Percentiles rank a stretch among this genome's conserved stretches.
These are phyloP conservation scores for Termitomyces sp. DNA, from an alignment of 768 basidiomycete genomes.

Conservation along the genomic window DNA sequence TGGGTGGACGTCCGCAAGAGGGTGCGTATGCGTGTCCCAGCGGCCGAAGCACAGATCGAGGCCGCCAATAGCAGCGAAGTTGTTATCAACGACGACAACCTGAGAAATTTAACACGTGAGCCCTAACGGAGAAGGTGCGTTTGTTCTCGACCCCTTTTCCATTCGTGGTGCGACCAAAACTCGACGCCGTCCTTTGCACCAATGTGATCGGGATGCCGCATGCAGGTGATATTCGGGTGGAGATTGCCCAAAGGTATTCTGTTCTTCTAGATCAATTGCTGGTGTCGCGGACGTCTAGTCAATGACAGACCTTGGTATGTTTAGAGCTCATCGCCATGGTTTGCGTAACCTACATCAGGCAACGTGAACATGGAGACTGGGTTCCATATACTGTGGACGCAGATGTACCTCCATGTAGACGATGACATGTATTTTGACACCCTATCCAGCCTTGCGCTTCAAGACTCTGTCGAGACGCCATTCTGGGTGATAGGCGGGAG, in stretches of 20 bases:
- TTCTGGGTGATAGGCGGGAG: conserved; percentile 77
- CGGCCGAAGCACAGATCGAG: conserved; percentile 96
- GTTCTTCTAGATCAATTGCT: neutral
- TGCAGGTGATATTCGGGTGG: conserved; percentile 82
- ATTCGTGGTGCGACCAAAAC: conserved; percentile 92
- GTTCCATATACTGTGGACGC: neutral
- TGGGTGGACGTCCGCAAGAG: conserved; percentile 89
- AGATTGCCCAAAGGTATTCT: conserved; percentile 76
- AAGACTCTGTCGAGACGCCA: conserved; percentile 87
- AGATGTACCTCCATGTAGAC: conserved; percentile 86
- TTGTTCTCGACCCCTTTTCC: too few relatives aligned
- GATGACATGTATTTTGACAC: conserved; percentile 86
- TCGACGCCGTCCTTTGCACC: conserved; percentile 77
- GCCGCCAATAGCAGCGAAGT: conserved; percentile 83
- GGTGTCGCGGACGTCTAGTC: neutral
- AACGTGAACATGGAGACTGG: neutral
- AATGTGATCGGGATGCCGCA: conserved; percentile 90
- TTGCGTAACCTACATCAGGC: conserved; percentile 58
- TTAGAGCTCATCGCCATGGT: conserved; percentile 87
- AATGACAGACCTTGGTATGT: conserved; percentile 61
- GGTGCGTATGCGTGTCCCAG: conserved; percentile 91
- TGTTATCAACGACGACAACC: conserved; percentile 85
- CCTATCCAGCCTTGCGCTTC: conserved; percentile 83
- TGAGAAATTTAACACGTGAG: conserved; percentile 4
- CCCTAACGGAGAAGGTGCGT: too few relatives aligned